phyloP scores from a whole-genome alignment of 106 monocot species.

The Allium sativum region DNA sequence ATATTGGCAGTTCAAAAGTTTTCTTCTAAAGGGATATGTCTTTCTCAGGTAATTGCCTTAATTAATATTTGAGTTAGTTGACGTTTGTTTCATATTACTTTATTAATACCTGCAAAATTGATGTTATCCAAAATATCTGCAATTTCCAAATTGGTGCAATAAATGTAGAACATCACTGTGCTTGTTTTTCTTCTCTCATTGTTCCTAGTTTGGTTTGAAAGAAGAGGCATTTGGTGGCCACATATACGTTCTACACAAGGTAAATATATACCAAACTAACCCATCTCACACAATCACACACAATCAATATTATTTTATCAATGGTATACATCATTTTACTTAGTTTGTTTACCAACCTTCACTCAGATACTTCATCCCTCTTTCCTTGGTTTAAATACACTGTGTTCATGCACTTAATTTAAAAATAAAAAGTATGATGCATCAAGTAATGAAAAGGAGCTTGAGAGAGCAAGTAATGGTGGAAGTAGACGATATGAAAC shows the following conservation, averaged over 20 bases:
- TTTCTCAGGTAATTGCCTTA: no score
- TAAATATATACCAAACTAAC: neutral
- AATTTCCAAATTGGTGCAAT: no score
- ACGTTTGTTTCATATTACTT: no score
- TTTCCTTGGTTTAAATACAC: neutral
- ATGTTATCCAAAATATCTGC: no score
- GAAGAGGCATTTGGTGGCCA: neutral
- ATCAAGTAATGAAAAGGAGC: neutral
- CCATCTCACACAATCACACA: no score
- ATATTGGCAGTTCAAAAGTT: no score
- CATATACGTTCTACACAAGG: neutral
- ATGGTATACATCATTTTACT: neutral
- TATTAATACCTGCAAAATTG: no score
- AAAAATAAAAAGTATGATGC: neutral
- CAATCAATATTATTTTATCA: no score
- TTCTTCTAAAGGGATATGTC: no score
- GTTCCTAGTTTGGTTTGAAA: neutral
- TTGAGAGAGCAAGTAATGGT: conserved; percentile 4
- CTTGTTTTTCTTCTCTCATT: conserved; percentile 1
- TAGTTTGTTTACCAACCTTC: conserved; percentile 9
- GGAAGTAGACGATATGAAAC: conserved; percentile 2
- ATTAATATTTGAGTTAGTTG: no score
- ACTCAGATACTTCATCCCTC: neutral
- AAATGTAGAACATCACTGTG: no score
- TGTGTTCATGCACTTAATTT: neutral